Evolutionary conservation across 2,329 filamentous ascomycete species (phyloP).

Genomic region (Fusarium scirpi): DNA sequence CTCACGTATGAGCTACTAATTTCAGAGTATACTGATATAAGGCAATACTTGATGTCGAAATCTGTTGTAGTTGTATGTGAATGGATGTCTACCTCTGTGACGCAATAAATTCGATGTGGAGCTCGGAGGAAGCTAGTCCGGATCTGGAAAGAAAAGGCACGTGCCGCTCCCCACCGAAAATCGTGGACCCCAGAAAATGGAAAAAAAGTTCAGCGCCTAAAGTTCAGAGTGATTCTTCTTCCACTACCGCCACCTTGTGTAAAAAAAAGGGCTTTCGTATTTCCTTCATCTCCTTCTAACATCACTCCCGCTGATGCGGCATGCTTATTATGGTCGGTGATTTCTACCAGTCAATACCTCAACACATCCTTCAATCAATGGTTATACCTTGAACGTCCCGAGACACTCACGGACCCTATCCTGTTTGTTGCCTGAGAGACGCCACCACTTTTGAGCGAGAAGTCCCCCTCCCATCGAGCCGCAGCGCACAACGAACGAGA

Average conservation of each 20-base stretch:
- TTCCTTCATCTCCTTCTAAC: conserved; percentile 11
- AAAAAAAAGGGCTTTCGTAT: conserved; percentile 6
- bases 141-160: conserved; percentile 42
- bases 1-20: background rate
- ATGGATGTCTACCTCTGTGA: conserved; percentile 13
- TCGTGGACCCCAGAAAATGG: conserved; percentile 38
- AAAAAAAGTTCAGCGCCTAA: conserved; percentile 42
- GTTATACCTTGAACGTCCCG: conserved; percentile 37
- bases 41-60: background rate
- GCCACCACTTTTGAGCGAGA: conserved; percentile 32
- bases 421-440: conserved; percentile 47
- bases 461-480: conserved; percentile 9
- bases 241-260: conserved; percentile 20
- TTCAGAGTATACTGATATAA: background rate
- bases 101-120: conserved; percentile 25
- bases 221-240: conserved; percentile 24
- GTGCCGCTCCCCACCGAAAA: conserved; percentile 48
- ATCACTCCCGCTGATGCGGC: conserved; percentile 22
- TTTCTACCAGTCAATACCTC: conserved; percentile 30
- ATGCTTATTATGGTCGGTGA: conserved; percentile 48
- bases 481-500: conserved; percentile 27
- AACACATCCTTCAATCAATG: conserved; percentile 43
- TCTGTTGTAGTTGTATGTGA: conserved; percentile 1
- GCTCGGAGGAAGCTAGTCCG: background rate
- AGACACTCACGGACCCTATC: conserved; percentile 17